Percentiles rank a stretch among this genome's conserved stretches.
Conservation (phyloP, 2,329 filamentous ascomycete genomes). For the Exophiala bonariae region DNA sequence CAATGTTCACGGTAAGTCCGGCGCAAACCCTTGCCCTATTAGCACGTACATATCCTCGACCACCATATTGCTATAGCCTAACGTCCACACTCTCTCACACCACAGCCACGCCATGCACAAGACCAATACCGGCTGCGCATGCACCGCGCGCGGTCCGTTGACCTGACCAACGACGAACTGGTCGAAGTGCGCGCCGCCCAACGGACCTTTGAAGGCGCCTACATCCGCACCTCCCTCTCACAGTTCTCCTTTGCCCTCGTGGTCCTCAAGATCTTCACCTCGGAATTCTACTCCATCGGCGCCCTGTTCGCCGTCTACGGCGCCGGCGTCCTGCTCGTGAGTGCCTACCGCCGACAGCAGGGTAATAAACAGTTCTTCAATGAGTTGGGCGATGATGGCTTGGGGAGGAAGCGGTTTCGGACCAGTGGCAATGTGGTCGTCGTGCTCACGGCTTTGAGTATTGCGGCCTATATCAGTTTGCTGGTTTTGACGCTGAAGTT, state of each 20-base stretch:
- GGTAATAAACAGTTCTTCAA: constrained; percentile 90
- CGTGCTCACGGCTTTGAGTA: constrained; percentile 60
- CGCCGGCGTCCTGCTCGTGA: constrained; percentile 76
- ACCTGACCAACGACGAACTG: constrained; percentile 79
- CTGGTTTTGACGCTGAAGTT: constrained; percentile 57
- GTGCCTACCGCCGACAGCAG: constrained; percentile 82
- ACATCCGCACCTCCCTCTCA: constrained; percentile 88
- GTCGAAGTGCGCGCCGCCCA: constrained; percentile 94
- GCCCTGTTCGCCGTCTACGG: constrained; percentile 93
- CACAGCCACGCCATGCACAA: constrained; percentile 57
- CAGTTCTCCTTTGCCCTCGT: constrained; percentile 95
- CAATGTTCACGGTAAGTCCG: too few relatives aligned
- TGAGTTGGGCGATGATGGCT: constrained; percentile 55
- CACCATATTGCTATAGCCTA: too few relatives aligned
- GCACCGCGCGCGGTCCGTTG: constrained; percentile 79
- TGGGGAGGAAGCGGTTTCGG: constrained; percentile 62
- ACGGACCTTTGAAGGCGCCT: constrained; percentile 94
- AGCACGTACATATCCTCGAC: too few relatives aligned
- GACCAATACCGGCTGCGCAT: constrained; percentile 76
- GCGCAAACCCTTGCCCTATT: too few relatives aligned
- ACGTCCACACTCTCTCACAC: too few relatives aligned
- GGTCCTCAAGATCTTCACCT: constrained; percentile 93
- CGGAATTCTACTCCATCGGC: constrained; percentile 96
- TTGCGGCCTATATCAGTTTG: constrained; percentile 62
- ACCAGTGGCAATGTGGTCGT: constrained; percentile 68